Conservation (phyloP, 768 basidiomycete species). For the Tulasnella sp. region DNA sequence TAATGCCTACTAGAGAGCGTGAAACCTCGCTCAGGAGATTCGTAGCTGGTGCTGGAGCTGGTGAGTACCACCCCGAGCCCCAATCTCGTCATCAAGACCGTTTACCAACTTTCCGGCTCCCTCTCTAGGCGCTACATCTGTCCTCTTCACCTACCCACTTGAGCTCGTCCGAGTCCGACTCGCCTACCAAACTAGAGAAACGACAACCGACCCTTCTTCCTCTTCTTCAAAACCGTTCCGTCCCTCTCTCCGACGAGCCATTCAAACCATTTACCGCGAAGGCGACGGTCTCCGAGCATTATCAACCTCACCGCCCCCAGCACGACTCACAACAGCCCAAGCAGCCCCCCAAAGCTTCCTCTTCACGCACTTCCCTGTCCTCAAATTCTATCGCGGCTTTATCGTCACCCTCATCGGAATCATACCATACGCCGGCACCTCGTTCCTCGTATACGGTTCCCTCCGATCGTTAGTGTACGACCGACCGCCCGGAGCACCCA, state of each 20-base stretch:
- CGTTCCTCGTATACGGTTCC: slow-evolving; percentile 85
- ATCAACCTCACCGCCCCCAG: slow-evolving; percentile 23
- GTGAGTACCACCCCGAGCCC: slow-evolving; percentile 36
- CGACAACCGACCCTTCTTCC: slow-evolving; percentile 38
- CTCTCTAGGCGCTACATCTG: slow-evolving; percentile 67
- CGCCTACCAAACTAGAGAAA: slow-evolving; percentile 67
- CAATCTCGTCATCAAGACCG: slow-evolving; percentile 7
- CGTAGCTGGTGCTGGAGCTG: slow-evolving; percentile 78
- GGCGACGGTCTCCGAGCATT: slow-evolving; percentile 31
- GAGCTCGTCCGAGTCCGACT: slow-evolving; percentile 93
- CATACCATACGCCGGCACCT: slow-evolving; percentile 91
- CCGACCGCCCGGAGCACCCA: slow-evolving; percentile 42
- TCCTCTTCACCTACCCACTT: slow-evolving; percentile 89
- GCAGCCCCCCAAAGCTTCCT: slow-evolving; percentile 29
- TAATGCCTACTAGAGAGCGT: slow-evolving; percentile 75
- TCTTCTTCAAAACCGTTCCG: slow-evolving; percentile 36
- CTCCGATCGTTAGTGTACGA: slow-evolving; percentile 36
- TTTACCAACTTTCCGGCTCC: not conserved
- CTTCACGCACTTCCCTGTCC: slow-evolving; percentile 59
- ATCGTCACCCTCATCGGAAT: slow-evolving; percentile 85
- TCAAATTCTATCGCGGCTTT: slow-evolving; percentile 98
- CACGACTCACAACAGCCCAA: slow-evolving; percentile 26
- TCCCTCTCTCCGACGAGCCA: slow-evolving; percentile 42
- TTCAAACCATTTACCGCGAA: slow-evolving; percentile 59
- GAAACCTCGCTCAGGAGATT: slow-evolving; percentile 79